A percentile compares a stretch with the other conserved stretches of the same genome.
Evolutionary conservation across 228 moss, liverwort and hornwort species (phyloP).

Genomic region (Sphagnum fallax): DNA sequence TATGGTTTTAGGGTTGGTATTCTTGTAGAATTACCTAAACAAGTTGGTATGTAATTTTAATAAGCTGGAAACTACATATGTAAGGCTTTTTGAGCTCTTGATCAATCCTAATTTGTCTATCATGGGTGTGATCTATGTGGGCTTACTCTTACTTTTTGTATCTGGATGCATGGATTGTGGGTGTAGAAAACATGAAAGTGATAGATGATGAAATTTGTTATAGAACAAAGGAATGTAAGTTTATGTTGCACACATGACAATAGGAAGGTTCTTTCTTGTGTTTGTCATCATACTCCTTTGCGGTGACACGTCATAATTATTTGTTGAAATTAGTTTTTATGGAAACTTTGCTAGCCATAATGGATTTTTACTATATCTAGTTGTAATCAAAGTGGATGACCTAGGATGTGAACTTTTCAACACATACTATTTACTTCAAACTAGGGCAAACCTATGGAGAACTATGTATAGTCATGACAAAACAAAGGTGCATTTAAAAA

Average conservation of each 20-base stretch:
- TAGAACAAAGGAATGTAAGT: conserved; percentile 75
- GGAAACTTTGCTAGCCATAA: too few relatives aligned
- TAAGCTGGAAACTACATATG: too few relatives aligned
- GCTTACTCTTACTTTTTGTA: too few relatives aligned
- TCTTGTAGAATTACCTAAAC: too few relatives aligned
- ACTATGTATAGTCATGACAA: conserved; percentile 80
- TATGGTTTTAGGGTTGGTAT: too few relatives aligned
- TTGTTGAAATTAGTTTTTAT: background rate
- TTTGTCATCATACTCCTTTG: background rate
- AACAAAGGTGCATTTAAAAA: conserved; percentile 57
- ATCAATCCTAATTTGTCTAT: too few relatives aligned
- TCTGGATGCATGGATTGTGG: background rate
- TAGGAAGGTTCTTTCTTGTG: background rate
- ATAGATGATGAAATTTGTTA: conserved; percentile 89
- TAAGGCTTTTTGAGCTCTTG: too few relatives aligned
- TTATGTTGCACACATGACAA: background rate
- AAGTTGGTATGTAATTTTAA: too few relatives aligned
- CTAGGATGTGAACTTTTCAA: conserved; percentile 19
- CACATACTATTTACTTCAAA: conserved; percentile 71
- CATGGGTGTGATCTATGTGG: too few relatives aligned
- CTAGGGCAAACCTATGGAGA: conserved; percentile 70
- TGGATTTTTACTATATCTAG: too few relatives aligned
- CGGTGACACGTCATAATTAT: conserved; percentile 2
- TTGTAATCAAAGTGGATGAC: too few relatives aligned
- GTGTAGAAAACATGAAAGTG: conserved; percentile 77